Base-by-base conservation (phyloP, 75 land plant species). In the Pinus taeda region DNA sequence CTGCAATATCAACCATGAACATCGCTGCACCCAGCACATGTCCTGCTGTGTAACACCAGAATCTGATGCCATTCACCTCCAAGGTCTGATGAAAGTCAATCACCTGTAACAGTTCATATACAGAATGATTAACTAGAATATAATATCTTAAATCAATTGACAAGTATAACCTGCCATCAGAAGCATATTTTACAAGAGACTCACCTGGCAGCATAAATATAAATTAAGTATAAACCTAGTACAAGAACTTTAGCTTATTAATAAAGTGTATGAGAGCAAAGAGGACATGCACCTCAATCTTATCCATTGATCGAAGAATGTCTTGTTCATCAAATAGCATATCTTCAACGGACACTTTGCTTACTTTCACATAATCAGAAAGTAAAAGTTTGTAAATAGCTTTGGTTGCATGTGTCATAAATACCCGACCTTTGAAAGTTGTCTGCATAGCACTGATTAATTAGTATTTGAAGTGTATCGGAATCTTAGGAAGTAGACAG, bases 1-100 rank as follows among this genome's bases (percentile, higher is more conserved):
- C 99, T 74, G 99, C 99, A 79, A 97, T 97, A 69, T 97, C 99
- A 22, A 97, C 99, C 98, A 97, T 97, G 78, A 97, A 97, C 99
- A 97, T 95, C 73, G 99, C 99, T 57, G 99, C 99, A 84, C 99
- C 99, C 58, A 96, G 88, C 20, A 95, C 95, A 83, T 95, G 99
- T 9, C 99, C 98, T 74, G 99, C 99, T 56, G 99, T 97, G 80
- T 97, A 97, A 76, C 99, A 94, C 99, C 99, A 97, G 77, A 97
- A 97, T 20, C 92, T 89, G 61, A 97, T 95, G 15, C 99, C 99
- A 83, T 95, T 95, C 29, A 97, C 93, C 76, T 97, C 99, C 61
- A 91, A 64, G 3, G 98, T 97, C 80, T 97, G 99, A 64, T 97
- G 99, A 75, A 97, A 97, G 59, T 95, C 98, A 79, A 97, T 89